A percentile compares a stretch with the other conserved stretches of the same genome.
phyloP scores from a whole-genome alignment of 495 filamentous ascomycete genomes.

The Aspergillus egyptiacus region DNA sequence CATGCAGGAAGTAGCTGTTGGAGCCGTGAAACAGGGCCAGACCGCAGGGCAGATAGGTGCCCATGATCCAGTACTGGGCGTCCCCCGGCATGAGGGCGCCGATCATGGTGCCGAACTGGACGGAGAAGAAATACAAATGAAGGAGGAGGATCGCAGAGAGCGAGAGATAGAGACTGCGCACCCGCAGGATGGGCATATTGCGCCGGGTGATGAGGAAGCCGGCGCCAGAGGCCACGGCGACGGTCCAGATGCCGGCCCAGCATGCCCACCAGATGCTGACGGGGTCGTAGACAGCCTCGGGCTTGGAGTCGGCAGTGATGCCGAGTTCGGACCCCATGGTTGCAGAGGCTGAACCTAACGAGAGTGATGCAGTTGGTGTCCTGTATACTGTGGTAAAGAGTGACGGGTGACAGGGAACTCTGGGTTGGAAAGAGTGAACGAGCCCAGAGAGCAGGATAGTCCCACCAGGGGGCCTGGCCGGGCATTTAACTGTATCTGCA shows the following conservation, averaged over 20 bases:
- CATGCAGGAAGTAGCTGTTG: constrained; percentile 59
- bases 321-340: constrained; percentile 37
- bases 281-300: constrained; percentile 18
- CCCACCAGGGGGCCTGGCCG: neutral
- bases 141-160: constrained; percentile 53
- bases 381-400: too few species aligned
- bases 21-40: constrained; percentile 67
- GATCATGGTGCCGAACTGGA: constrained; percentile 54
- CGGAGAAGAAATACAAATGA: constrained; percentile 57
- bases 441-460: neutral
- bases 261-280: constrained; percentile 33
- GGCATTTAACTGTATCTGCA: neutral
- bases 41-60: constrained; percentile 61
- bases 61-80: constrained; percentile 69
- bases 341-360: constrained; percentile 24
- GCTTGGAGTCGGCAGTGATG: constrained; percentile 26
- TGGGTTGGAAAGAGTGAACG: constrained; percentile 2
- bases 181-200: constrained; percentile 51
- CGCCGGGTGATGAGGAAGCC: constrained; percentile 51
- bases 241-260: constrained; percentile 47
- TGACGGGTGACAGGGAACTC: too few species aligned
- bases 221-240: constrained; percentile 46
- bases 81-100: constrained; percentile 55
- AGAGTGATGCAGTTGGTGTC: constrained; percentile 31
- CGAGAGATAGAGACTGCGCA: constrained; percentile 56